A percentile compares a stretch with the other conserved stretches of the same genome.
Evolutionary conservation across 352 stramenopile species (phyloP).

Genomic region (Phytopythium vexans): DNA sequence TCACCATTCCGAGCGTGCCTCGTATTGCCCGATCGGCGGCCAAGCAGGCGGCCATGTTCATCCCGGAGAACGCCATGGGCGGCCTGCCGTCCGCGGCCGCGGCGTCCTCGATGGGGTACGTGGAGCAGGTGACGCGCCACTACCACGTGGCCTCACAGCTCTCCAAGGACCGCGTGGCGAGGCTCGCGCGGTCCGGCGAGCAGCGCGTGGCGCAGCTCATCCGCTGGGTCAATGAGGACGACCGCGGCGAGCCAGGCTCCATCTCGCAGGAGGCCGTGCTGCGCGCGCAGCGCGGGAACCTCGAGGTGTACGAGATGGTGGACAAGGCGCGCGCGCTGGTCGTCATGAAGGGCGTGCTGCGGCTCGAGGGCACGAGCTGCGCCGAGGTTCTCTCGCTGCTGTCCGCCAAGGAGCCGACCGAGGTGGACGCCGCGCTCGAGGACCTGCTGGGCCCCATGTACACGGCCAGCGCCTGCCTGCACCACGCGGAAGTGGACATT

Average conservation of each 20-base stretch:
- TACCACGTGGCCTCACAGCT: constrained; percentile 54
- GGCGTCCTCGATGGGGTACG: constrained; percentile 36
- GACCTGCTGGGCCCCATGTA: constrained; percentile 59
- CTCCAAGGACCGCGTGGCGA: constrained; percentile 29
- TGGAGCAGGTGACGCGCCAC: constrained; percentile 53
- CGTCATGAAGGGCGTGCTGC: constrained; percentile 68
- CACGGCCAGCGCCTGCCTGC: constrained; percentile 49
- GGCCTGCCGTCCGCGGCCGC: constrained; percentile 15
- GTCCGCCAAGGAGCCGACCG: constrained; percentile 29
- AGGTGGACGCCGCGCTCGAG: constrained; percentile 49
- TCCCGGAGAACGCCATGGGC: constrained; percentile 23
- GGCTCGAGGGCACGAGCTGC: constrained; percentile 64
- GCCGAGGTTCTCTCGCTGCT: constrained; percentile 69
- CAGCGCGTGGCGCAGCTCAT: constrained; percentile 57
- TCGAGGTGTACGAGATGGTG: constrained; percentile 70
- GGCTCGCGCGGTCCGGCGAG: constrained; percentile 47
- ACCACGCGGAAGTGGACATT: constrained; percentile 40
- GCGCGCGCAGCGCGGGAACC: constrained; percentile 76
- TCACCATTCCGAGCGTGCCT: neutral
- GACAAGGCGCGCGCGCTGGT: constrained; percentile 46
- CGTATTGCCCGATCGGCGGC: neutral
- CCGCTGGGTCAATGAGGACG: constrained; percentile 58
- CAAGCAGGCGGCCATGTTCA: constrained; percentile 5
- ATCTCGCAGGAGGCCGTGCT: constrained; percentile 33
- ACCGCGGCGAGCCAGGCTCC: constrained; percentile 32